phyloP scores from a whole-genome alignment of 305 asterid species.

The Fraxinus floribunda region DNA sequence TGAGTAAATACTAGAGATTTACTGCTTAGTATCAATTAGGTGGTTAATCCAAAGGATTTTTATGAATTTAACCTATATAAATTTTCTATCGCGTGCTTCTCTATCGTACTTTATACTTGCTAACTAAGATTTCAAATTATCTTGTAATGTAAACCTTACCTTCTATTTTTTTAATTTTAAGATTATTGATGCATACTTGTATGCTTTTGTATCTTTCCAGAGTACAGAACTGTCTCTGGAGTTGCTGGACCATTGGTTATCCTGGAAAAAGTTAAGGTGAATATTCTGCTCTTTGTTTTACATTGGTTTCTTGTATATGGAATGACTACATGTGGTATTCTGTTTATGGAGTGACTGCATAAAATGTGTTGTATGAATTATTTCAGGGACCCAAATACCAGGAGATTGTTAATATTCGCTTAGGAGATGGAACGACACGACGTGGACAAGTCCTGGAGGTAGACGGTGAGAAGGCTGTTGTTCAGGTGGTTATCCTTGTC shows the following conservation, averaged over 20 bases:
- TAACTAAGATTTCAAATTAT: background rate
- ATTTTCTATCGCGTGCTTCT: background rate
- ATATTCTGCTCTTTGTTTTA: constrained; percentile 15
- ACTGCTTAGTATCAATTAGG: background rate
- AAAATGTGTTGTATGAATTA: constrained; percentile 23
- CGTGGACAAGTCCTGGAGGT: constrained; percentile 99
- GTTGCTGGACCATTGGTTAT: constrained; percentile 49
- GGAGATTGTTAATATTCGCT: constrained; percentile 93
- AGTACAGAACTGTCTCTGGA: constrained; percentile 91
- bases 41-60: background rate
- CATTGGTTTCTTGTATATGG: constrained; percentile 7
- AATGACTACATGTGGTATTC: background rate
- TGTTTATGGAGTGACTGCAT: background rate
- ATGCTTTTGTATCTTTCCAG: constrained; percentile 39
- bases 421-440: constrained; percentile 92
- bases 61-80: background rate
- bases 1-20: background rate
- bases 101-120: background rate
- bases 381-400: constrained; percentile 95
- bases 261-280: constrained; percentile 96
- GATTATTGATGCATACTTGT: background rate
- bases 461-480: constrained; percentile 98
- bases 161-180: background rate
- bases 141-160: background rate
- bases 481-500: constrained; percentile 60